These are phyloP conservation scores for Termitomyces sp. DNA, from an alignment of 768 basidiomycete species.

Conservation along the genomic window DNA sequence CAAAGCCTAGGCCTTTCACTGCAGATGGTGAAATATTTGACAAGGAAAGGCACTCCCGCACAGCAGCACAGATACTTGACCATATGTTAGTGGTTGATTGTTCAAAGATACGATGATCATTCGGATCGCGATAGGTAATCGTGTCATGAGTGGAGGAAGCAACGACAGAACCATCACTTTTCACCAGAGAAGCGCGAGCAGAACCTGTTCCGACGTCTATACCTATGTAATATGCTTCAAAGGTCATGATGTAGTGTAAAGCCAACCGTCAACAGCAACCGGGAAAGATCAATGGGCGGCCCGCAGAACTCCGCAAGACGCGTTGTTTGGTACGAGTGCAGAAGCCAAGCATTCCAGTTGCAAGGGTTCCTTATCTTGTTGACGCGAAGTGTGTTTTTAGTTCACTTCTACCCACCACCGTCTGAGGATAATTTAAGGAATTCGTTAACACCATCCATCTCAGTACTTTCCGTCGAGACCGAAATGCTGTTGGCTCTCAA, in stretches of 20 bases:
- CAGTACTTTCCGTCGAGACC: neutral
- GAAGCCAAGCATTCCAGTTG: neutral
- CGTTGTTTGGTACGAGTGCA: neutral
- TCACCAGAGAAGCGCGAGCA: slow-evolving; percentile 80
- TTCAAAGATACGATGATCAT: slow-evolving; percentile 92
- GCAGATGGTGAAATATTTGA: slow-evolving; percentile 49
- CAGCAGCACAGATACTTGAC: slow-evolving; percentile 57
- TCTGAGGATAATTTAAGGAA: neutral
- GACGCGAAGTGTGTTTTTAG: neutral
- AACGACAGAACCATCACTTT: slow-evolving; percentile 58
- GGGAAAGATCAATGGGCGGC: neutral
- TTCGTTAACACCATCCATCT: neutral
- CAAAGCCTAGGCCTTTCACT: slow-evolving; percentile 89
- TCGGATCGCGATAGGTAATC: slow-evolving; percentile 77
- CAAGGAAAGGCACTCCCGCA: slow-evolving; percentile 57
- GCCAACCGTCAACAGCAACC: neutral
- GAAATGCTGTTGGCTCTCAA: neutral
- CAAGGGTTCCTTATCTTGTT: neutral
- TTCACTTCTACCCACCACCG: neutral
- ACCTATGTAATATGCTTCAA: slow-evolving; percentile 57
- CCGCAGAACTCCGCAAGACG: neutral
- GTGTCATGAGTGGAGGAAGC: slow-evolving; percentile 81
- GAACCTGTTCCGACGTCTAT: slow-evolving; percentile 93
- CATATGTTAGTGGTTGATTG: slow-evolving; percentile 92
- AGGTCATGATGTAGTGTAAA: slow-evolving; percentile 24